Conservation (phyloP, 2,329 filamentous ascomycete genomes). For the Huntiella bhutanensis region DNA sequence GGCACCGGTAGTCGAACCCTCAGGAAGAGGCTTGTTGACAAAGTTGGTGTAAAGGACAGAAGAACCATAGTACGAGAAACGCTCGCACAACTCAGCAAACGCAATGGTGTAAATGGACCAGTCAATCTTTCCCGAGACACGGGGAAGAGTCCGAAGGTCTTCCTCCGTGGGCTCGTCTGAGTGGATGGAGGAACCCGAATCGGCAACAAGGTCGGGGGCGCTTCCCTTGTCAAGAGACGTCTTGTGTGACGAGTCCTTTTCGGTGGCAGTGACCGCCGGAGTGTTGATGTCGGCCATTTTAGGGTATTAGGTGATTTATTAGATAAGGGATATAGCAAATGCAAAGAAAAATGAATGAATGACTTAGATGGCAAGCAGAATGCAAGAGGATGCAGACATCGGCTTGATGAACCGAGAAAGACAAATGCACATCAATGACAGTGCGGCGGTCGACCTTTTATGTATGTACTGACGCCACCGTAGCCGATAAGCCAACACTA, state of each 20-base stretch:
- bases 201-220: conserved; percentile 14
- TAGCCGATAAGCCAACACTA: too few relatives aligned
- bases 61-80: conserved; percentile 61
- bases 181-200: conserved; percentile 16
- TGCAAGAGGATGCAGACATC: too few relatives aligned
- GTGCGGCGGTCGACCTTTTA: too few relatives aligned
- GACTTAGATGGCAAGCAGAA: too few relatives aligned
- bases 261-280: background rate
- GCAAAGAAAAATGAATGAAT: background rate
- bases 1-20: conserved; percentile 34
- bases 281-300: conserved; percentile 3
- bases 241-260: conserved; percentile 1
- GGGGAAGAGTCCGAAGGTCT: conserved; percentile 40
- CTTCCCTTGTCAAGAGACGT: conserved; percentile 11
- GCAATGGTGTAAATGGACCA: conserved; percentile 50
- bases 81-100: conserved; percentile 56
- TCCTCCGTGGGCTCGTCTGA: conserved; percentile 38
- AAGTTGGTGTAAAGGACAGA: conserved; percentile 51
- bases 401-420: too few relatives aligned
- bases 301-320: too few relatives aligned
- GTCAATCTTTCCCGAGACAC: conserved; percentile 45
- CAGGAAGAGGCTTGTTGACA: conserved; percentile 35
- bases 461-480: too few relatives aligned
- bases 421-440: too few relatives aligned
- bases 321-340: background rate